These are phyloP conservation scores for Phenoliferia sp. DNA, from an alignment of 1,284 basidiomycete genomes.

Conservation along the genomic window DNA sequence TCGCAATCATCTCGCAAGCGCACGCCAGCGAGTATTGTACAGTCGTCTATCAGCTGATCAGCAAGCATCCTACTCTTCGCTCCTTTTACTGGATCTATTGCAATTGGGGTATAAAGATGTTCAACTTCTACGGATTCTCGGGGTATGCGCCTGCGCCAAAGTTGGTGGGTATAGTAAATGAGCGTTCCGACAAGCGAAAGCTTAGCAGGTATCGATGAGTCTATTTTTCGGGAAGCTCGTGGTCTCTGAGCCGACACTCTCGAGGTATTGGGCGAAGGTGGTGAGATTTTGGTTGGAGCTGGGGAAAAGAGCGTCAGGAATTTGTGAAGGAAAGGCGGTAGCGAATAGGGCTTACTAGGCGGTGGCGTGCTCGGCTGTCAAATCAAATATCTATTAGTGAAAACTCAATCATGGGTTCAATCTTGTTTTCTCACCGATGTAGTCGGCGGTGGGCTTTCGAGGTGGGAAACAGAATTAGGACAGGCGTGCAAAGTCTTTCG, in stretches of 20 bases:
- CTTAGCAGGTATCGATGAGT: background rate
- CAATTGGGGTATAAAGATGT: no score
- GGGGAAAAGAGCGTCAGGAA: background rate
- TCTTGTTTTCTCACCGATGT: background rate
- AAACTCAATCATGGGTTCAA: background rate
- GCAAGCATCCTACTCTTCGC: no score
- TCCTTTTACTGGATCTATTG: no score
- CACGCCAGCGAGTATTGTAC: no score
- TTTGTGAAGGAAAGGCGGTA: background rate
- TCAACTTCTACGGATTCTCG: no score
- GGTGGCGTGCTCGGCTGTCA: background rate
- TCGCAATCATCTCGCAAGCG: no score
- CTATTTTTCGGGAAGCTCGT: background rate
- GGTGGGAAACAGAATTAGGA: background rate
- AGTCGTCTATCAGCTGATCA: no score
- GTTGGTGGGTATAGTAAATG: no score
- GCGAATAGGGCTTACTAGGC: background rate
- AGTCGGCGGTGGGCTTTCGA: background rate
- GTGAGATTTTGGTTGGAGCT: background rate
- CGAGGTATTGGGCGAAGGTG: background rate
- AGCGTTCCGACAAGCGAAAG: no score
- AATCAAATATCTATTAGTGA: background rate
- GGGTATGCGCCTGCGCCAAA: no score
- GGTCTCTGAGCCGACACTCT: background rate
- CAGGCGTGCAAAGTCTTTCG: background rate